phyloP scores from a whole-genome alignment of 345 rosid species.

The sweet orange (Citrus sinensis) region DVS_A1.0 CM039165.1:38522501-38523000 shows the following conservation, averaged over 20 bases:
- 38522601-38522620: constrained; percentile 44
- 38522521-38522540: constrained; percentile 57
- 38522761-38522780: not conserved
- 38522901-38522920: constrained; percentile 2
- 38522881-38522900: not conserved
- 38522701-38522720: not conserved
- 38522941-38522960: not conserved
- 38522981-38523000: constrained; percentile 3
- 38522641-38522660: constrained; percentile 7
- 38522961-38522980: not conserved
- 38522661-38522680: constrained; percentile 14
- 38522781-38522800: not conserved
- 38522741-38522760: not conserved
- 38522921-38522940: not conserved
- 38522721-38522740: not conserved
- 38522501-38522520: constrained; percentile 45
- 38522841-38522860: constrained; percentile 4
- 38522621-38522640: constrained; percentile 48
- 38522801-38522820: not conserved
- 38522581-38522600: constrained; percentile 63
- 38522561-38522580: constrained; percentile 67
- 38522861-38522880: not conserved
- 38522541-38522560: constrained; percentile 73
- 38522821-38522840: not conserved
- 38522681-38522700: constrained; percentile 4